A percentile compares a stretch with the other conserved stretches of the same genome.
phyloP scores from a whole-genome alignment of 768 basidiomycete genomes.

The Mycena kentingensis region DNA sequence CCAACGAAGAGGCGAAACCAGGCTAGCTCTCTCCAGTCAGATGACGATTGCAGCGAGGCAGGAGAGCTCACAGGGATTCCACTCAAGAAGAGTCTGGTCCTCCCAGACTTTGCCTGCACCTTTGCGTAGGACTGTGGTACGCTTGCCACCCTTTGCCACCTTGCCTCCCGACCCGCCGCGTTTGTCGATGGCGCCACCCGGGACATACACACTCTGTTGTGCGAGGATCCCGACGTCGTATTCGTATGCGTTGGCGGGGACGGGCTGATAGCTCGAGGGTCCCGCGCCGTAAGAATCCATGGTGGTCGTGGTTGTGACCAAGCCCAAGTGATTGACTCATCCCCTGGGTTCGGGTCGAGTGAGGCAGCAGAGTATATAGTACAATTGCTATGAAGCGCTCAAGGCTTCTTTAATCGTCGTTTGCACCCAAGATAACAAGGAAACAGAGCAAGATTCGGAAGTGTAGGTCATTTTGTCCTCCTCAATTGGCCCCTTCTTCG shows the following conservation, averaged over 20 bases:
- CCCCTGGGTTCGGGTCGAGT: too few relatives aligned
- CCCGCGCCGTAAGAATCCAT: constrained; percentile 75
- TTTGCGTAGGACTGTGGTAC: constrained; percentile 92
- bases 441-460: constrained; percentile 28
- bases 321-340: too few relatives aligned
- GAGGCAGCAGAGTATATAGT: too few relatives aligned
- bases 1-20: constrained; percentile 99
- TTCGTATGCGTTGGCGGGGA: constrained; percentile 89
- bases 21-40: constrained; percentile 46
- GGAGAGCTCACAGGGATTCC: constrained; percentile 86
- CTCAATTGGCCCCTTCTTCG: constrained; percentile 42
- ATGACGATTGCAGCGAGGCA: neutral
- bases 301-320: too few relatives aligned
- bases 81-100: constrained; percentile 94
- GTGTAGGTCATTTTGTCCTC: constrained; percentile 46
- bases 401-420: too few relatives aligned
- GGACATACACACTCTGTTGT: constrained; percentile 90
- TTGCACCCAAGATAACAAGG: constrained; percentile 59
- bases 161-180: constrained; percentile 84
- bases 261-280: constrained; percentile 69
- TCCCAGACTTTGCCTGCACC: constrained; percentile 98
- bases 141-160: constrained; percentile 86
- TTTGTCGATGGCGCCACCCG: constrained; percentile 88
- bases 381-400: too few relatives aligned
- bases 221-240: constrained; percentile 90